phyloP scores from a whole-genome alignment of 108 stramenopile genomes.

The Schizochytrium sp. region DNA sequence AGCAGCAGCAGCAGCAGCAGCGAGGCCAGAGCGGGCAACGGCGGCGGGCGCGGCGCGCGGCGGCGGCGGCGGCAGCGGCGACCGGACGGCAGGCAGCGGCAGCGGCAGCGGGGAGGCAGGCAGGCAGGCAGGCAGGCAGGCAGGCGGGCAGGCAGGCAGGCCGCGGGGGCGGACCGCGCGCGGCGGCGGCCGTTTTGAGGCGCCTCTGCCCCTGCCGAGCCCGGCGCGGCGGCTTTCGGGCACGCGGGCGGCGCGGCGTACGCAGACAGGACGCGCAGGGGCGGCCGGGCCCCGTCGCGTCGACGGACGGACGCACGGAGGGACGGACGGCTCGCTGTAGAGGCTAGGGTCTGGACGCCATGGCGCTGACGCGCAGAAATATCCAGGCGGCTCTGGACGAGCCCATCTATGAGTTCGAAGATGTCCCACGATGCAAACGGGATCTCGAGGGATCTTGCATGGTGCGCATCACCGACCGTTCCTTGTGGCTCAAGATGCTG shows the following conservation, averaged over 20 bases:
- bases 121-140: too few relatives aligned
- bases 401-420: not conserved
- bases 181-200: not conserved
- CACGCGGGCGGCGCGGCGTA: not conserved
- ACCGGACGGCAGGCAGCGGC: too few relatives aligned
- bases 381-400: not conserved
- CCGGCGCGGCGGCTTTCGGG: not conserved
- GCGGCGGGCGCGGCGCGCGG: too few relatives aligned
- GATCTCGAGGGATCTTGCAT: not conserved
- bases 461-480: not conserved
- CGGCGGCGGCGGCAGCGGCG: too few relatives aligned
- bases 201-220: not conserved
- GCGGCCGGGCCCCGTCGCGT: not conserved
- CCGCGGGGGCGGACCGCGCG: too few relatives aligned
- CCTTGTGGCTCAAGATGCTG: slow-evolving; percentile 47
- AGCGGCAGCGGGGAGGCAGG: too few relatives aligned
- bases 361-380: not conserved
- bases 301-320: not conserved
- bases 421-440: not conserved
- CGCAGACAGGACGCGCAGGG: not conserved
- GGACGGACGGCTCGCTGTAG: not conserved
- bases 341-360: not conserved
- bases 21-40: too few relatives aligned
- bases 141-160: too few relatives aligned
- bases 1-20: too few relatives aligned